Conservation (phyloP, 805 yeast species). For the Metschnikowia corniflorae region DNA sequence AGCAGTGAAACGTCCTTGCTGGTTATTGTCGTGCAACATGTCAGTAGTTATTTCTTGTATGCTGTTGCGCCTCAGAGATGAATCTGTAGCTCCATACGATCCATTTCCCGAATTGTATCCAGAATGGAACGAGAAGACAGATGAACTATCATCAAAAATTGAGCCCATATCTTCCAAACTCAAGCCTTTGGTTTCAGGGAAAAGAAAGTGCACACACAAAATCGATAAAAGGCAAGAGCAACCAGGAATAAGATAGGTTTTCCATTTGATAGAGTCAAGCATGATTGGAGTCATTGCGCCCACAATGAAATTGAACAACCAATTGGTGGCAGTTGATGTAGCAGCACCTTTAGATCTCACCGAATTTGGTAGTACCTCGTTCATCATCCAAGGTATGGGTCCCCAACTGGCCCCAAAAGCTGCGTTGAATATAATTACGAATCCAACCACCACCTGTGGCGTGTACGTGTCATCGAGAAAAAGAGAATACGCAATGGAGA, state of each 20-base stretch:
- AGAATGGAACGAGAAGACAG: slow-evolving; percentile 42
- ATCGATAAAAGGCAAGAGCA: slow-evolving; percentile 71
- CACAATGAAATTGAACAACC: slow-evolving; percentile 89
- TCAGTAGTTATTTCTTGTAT: slow-evolving; percentile 4
- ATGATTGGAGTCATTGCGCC: slow-evolving; percentile 90
- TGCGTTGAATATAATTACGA: slow-evolving; percentile 77
- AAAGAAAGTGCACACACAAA: slow-evolving; percentile 63
- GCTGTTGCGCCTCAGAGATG: slow-evolving; percentile 9
- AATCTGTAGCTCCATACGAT: slow-evolving; percentile 15
- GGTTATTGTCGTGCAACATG: slow-evolving; percentile 4
- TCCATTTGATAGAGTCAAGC: slow-evolving; percentile 73
- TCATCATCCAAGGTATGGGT: slow-evolving; percentile 90
- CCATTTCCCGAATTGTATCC: slow-evolving; percentile 17
- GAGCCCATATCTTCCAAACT: slow-evolving; percentile 89
- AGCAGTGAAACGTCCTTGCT: slow-evolving; percentile 21
- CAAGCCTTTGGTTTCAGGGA: slow-evolving; percentile 90
- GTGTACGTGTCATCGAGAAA: slow-evolving; percentile 42
- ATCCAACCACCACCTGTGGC: slow-evolving; percentile 66
- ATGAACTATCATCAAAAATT: slow-evolving; percentile 64
- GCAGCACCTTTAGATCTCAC: slow-evolving; percentile 91
- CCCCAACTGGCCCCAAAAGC: slow-evolving; percentile 93
- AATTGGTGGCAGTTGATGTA: slow-evolving; percentile 84
- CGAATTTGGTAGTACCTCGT: slow-evolving; percentile 79
- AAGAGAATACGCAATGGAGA: slow-evolving; percentile 56
- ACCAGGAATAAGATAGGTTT: slow-evolving; percentile 79